phyloP scores from a whole-genome alignment of 148 eudicot species.

The Rhododendron simsii region DNA sequence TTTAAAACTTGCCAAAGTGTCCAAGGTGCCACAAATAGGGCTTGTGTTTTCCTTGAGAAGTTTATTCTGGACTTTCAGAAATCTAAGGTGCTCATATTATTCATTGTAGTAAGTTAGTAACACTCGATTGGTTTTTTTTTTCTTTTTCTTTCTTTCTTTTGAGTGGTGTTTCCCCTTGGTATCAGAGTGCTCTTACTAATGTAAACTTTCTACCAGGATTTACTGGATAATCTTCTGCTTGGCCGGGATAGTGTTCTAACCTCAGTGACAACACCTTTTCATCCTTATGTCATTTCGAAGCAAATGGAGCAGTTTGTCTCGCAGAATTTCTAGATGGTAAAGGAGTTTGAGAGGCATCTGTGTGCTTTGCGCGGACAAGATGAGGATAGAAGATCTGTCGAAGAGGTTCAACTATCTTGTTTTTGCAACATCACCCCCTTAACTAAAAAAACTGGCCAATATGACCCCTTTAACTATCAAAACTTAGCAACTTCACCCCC shows the following conservation, averaged over 20 bases:
- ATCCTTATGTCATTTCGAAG: constrained; percentile 49
- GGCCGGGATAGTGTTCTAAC: constrained; percentile 35
- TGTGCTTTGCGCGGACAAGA: constrained; percentile 30
- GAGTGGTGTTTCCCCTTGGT: background rate
- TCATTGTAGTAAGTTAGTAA: background rate
- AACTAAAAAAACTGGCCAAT: no score
- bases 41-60: constrained; percentile 44
- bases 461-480: no score
- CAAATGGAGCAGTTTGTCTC: constrained; percentile 51
- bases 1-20: constrained; percentile 49
- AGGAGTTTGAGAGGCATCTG: constrained; percentile 47
- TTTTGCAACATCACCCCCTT: no score
- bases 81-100: constrained; percentile 54
- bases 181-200: background rate
- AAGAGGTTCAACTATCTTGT: constrained; percentile 47
- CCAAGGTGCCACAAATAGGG: constrained; percentile 36
- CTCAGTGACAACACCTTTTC: constrained; percentile 29
- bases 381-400: constrained; percentile 41
- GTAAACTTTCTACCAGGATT: constrained; percentile 35
- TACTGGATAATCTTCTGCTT: constrained; percentile 62
- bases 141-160: background rate
- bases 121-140: background rate
- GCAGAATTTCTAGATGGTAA: constrained; percentile 54
- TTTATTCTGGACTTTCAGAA: constrained; percentile 45
- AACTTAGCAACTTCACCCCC: no score